A percentile compares a stretch with the other conserved stretches of the same genome.
Conservation (phyloP, 495 filamentous ascomycete genomes). For the Cercophora sp. region DNA sequence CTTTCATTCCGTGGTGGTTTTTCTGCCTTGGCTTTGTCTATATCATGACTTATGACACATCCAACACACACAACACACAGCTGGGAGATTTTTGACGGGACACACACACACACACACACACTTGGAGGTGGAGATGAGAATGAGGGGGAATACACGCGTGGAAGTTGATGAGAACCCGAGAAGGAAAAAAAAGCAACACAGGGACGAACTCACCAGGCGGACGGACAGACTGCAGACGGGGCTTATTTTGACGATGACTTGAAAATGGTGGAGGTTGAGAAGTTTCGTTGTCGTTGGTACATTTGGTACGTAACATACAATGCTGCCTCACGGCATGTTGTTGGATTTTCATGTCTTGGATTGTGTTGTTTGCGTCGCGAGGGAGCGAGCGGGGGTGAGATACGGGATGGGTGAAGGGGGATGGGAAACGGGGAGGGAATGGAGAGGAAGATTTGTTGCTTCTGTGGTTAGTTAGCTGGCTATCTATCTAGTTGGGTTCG, state of each 20-base stretch:
- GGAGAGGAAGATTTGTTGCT: too few relatives aligned
- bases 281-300: too few relatives aligned
- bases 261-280: neutral
- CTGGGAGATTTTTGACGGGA: too few relatives aligned
- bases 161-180: neutral
- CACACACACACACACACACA: too few relatives aligned
- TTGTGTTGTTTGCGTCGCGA: neutral
- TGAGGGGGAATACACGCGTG: neutral
- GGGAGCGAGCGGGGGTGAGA: too few relatives aligned
- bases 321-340: neutral
- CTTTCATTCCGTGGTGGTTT: neutral
- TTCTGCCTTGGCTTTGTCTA: neutral
- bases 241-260: neutral
- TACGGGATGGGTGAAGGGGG: too few relatives aligned
- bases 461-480: too few relatives aligned
- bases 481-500: too few relatives aligned
- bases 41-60: neutral
- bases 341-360: neutral
- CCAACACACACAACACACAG: too few relatives aligned
- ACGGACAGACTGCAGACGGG: neutral
- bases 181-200: neutral
- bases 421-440: too few relatives aligned
- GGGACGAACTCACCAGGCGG: neutral
- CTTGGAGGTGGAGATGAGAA: neutral
- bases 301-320: neutral